Percentiles rank a stretch among this genome's conserved stretches.
These are phyloP conservation scores for Didymella segeticola DNA, from an alignment of 2,329 filamentous ascomycete genomes.

Conservation along the genomic window DNA sequence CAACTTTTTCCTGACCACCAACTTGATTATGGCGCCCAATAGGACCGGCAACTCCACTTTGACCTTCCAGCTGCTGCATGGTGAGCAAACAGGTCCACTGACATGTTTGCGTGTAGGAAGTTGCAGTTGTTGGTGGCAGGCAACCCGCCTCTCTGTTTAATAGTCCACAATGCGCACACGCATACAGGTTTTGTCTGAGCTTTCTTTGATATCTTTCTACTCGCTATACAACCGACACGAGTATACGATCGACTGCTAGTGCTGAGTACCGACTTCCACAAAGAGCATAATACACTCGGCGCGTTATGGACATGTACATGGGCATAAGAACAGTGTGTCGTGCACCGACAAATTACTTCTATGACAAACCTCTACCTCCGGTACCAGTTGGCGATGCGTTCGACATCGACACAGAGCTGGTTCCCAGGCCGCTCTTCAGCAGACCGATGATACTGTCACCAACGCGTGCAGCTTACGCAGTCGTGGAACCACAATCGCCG, in stretches of 20 bases:
- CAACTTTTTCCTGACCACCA: constrained; percentile 21
- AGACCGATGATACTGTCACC: constrained; percentile 26
- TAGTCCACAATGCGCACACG: constrained; percentile 25
- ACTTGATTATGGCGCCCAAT: constrained; percentile 24
- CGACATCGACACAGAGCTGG: constrained; percentile 24
- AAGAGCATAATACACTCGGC: constrained; percentile 1
- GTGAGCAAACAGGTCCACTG: constrained; percentile 25
- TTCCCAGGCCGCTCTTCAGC: constrained; percentile 39
- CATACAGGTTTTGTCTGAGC: constrained; percentile 19
- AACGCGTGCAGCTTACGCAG: constrained; percentile 26
- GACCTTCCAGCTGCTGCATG: constrained; percentile 19
- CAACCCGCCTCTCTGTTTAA: constrained; percentile 30
- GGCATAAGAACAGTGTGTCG: constrained; percentile 11
- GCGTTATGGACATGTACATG: constrained; percentile 2
- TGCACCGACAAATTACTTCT: constrained; percentile 11
- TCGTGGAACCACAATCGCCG: constrained; percentile 28
- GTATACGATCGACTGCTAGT: constrained; percentile 4
- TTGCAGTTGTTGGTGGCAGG: constrained; percentile 24
- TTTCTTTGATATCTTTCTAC: constrained; percentile 20
- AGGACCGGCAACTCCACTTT: constrained; percentile 18
- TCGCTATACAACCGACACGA: constrained; percentile 13
- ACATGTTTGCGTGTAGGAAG: constrained; percentile 21
- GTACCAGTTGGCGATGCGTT: constrained; percentile 8
- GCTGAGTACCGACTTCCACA: neutral
- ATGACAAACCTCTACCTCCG: constrained; percentile 23